Conservation (phyloP, 2,329 filamentous ascomycete genomes). For the Pyrenophora graminea region DNA sequence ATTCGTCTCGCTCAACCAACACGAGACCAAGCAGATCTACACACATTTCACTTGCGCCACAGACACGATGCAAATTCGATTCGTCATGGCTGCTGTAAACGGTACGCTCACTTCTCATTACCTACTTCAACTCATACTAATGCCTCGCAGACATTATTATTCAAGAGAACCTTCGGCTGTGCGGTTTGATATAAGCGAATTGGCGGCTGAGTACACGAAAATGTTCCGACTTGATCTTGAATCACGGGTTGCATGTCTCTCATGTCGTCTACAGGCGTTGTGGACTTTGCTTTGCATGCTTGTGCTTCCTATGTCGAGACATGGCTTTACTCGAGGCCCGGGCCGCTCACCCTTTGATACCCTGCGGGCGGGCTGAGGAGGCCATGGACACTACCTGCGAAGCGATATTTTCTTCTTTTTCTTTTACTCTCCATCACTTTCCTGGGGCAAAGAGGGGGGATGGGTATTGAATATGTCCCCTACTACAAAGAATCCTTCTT, state of each 20-base stretch:
- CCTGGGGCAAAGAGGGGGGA: slow-evolving; percentile 14
- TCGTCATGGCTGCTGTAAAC: slow-evolving; percentile 99
- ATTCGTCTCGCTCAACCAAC: slow-evolving; percentile 97
- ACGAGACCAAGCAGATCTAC: slow-evolving; percentile 99
- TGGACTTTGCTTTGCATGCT: slow-evolving; percentile 36
- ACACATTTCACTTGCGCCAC: slow-evolving; percentile 99
- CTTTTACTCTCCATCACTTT: slow-evolving; percentile 1
- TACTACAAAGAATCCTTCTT: slow-evolving; percentile 5
- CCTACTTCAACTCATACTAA: slow-evolving; percentile 48
- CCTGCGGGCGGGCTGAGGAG: slow-evolving; percentile 32
- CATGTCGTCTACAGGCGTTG: slow-evolving; percentile 45
- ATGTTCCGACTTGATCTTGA: slow-evolving; percentile 37
- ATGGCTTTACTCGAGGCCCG: slow-evolving; percentile 37
- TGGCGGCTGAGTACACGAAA: slow-evolving; percentile 31
- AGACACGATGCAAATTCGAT: slow-evolving; percentile 97
- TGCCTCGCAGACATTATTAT: slow-evolving; percentile 87
- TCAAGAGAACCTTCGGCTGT: slow-evolving; percentile 96
- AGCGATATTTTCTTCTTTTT: slow-evolving; percentile 23
- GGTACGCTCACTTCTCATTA: slow-evolving; percentile 60
- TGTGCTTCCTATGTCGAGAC: slow-evolving; percentile 30
- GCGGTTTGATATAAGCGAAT: slow-evolving; percentile 82
- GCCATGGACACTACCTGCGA: slow-evolving; percentile 26
- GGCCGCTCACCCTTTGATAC: slow-evolving; percentile 43
- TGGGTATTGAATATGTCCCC: slow-evolving; percentile 16
- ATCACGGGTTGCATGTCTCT: slow-evolving; percentile 45